Base-by-base conservation (phyloP, 2,329 filamentous ascomycete genomes). In the Epicoccum sorghinum region DNA sequence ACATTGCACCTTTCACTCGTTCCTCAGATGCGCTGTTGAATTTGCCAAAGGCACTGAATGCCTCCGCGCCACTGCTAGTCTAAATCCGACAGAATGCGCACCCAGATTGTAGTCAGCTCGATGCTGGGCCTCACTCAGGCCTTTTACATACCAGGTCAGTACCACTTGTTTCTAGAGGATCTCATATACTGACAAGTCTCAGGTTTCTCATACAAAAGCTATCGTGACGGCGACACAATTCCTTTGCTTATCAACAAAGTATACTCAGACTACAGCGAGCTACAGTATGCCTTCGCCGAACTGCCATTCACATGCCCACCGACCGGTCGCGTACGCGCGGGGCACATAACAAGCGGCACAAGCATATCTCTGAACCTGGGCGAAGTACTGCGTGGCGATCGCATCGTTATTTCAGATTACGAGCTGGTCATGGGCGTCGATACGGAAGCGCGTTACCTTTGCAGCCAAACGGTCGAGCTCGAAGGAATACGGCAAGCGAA, bases 281-380 rank as follows among this genome's bases (percentile, higher is more conserved):
- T 96, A n/a, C 91, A 96, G 74, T 96, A 92, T 83, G 91, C 91
- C 63, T 96, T 93, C 78, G 90, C 89, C 72, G 89, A 95, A 65
- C 86, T 96, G 1, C 91, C 91, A 7, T 96, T 96, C 72, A 89
- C 93, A 48, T 96, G 91, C 69, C 89, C 89, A 9, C 89, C 90
- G 1, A 89, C 86, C 7, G 89, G 89, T 44, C 81, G 84, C 58
- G 82, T 79, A 59, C 84, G 85, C 62, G 81, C 83, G 46, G 88
- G 87, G 33, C 86, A 85, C 4, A 82, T 93, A 52, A 83, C 90
- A 48, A 90, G 88, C 60, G 90, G 91, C 41, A 84, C 91, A 71
- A 90, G 85, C 70, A 84, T 96, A 50, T 86, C 90, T 1, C 82
- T 96, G 41, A 96, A 96, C 69, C 81, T 96, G 10, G 91, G 91